phyloP scores from a whole-genome alignment of 1,284 basidiomycete species.

The Leccinum laetum region DNA sequence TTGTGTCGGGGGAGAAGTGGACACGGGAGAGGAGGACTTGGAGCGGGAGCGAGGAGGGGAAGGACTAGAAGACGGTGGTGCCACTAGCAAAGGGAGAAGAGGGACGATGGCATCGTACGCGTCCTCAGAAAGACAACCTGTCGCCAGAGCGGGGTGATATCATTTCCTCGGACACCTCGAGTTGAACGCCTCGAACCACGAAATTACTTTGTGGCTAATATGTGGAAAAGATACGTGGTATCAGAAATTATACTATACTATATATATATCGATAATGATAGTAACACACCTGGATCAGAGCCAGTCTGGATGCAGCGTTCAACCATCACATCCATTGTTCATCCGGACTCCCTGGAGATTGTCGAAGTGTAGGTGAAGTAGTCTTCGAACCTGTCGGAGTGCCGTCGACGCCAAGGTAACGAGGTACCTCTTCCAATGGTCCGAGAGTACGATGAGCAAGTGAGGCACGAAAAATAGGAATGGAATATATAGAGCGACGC shows the following conservation, averaged over 20 bases:
- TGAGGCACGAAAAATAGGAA: neutral
- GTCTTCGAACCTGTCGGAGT: conserved; percentile 34
- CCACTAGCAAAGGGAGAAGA: neutral
- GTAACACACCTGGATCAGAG: no score
- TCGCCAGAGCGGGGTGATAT: no score
- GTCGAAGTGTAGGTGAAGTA: conserved; percentile 9
- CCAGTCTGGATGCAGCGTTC: no score
- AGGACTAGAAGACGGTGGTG: neutral
- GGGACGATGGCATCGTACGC: conserved; percentile 34
- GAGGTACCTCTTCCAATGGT: neutral
- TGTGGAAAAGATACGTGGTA: no score
- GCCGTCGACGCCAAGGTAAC: neutral
- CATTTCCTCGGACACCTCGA: no score
- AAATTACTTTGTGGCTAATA: no score
- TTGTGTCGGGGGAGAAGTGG: neutral
- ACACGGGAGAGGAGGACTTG: neutral
- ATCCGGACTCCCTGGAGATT: no score
- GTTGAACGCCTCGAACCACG: no score
- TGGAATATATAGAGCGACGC: neutral
- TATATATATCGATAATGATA: no score
- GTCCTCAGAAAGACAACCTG: conserved; percentile 30
- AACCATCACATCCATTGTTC: no score
- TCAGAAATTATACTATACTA: no score
- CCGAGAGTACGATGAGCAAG: neutral
- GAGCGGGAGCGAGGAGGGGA: neutral